A percentile compares a stretch with the other conserved stretches of the same genome.
These are phyloP conservation scores for Entophlyctis helioformis DNA, from an alignment of 192 early-diverging fungal genomes.

Conservation along the genomic window DNA sequence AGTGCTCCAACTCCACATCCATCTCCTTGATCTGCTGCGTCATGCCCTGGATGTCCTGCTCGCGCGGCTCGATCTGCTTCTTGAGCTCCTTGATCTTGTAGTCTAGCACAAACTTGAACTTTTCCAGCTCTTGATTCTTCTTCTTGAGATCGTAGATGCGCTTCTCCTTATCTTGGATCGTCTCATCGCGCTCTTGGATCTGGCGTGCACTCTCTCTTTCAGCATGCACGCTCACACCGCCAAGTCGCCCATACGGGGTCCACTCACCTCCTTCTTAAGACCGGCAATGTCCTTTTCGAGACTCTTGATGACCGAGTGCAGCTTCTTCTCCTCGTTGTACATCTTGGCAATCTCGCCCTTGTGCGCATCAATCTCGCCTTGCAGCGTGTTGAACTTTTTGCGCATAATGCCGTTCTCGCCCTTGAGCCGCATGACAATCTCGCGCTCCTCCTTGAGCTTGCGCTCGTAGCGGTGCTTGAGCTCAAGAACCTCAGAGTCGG, in stretches of 20 bases:
- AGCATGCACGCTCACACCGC: background rate
- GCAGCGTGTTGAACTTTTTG: conserved; percentile 20
- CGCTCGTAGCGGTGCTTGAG: conserved; percentile 26
- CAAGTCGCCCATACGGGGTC: background rate
- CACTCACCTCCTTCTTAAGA: conserved; percentile 28
- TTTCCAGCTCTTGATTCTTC: conserved; percentile 51
- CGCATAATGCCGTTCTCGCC: conserved; percentile 32
- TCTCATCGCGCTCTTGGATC: conserved; percentile 49
- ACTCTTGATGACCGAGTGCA: conserved; percentile 28
- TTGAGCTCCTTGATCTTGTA: conserved; percentile 43
- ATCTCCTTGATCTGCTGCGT: conserved; percentile 36
- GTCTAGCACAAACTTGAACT: conserved; percentile 53
- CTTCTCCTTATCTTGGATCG: conserved; percentile 47
- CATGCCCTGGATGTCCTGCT: conserved; percentile 33
- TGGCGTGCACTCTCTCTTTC: conserved; percentile 1
- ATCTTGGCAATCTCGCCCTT: conserved; percentile 29
- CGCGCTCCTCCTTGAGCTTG: conserved; percentile 29
- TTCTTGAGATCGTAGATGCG: conserved; percentile 47
- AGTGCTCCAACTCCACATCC: conserved; percentile 46
- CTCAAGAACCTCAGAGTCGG: conserved; percentile 29
- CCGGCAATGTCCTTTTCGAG: conserved; percentile 41
- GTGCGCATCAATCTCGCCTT: conserved; percentile 34
- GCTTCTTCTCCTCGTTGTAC: conserved; percentile 22
- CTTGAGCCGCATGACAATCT: conserved; percentile 21
- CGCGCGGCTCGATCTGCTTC: conserved; percentile 43